These are phyloP conservation scores for Daldinia grandis DNA, from an alignment of 495 filamentous ascomycete species.

Conservation along the genomic window DNA sequence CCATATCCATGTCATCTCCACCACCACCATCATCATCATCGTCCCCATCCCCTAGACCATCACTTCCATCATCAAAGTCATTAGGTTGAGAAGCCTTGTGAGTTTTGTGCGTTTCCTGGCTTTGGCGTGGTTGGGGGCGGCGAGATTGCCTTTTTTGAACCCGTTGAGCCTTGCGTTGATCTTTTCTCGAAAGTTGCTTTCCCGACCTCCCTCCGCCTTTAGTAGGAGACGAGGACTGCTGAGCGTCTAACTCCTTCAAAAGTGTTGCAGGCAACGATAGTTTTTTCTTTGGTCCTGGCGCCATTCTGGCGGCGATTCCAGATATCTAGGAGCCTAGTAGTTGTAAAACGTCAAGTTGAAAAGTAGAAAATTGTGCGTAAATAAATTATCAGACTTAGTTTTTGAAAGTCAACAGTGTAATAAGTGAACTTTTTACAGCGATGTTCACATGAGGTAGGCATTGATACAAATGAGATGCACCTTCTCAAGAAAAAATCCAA, in stretches of 20 bases:
- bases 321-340: background rate
- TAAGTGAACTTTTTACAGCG: background rate
- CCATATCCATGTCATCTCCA: slow-evolving; percentile 42
- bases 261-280: slow-evolving; percentile 40
- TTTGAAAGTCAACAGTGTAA: background rate
- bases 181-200: slow-evolving; percentile 53
- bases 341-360: background rate
- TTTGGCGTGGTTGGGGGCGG: slow-evolving; percentile 22
- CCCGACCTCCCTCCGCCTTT: slow-evolving; percentile 27
- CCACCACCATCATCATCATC: slow-evolving; percentile 36
- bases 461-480: background rate
- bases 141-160: slow-evolving; percentile 50
- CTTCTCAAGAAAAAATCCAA: background rate
- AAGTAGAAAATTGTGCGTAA: background rate
- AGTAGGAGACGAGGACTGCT: slow-evolving; percentile 21
- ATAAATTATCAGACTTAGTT: background rate
- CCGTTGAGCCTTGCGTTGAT: slow-evolving; percentile 60
- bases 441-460: background rate
- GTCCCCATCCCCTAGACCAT: slow-evolving; percentile 39
- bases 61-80: slow-evolving; percentile 5
- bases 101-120: slow-evolving; percentile 3
- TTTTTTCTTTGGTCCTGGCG: slow-evolving; percentile 31
- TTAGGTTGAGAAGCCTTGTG: background rate
- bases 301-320: slow-evolving; percentile 19
- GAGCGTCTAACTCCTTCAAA: slow-evolving; percentile 42